Evolutionary conservation across 441 rosid genomes (phyloP).

Genomic region (Breynia disticha): DNA sequence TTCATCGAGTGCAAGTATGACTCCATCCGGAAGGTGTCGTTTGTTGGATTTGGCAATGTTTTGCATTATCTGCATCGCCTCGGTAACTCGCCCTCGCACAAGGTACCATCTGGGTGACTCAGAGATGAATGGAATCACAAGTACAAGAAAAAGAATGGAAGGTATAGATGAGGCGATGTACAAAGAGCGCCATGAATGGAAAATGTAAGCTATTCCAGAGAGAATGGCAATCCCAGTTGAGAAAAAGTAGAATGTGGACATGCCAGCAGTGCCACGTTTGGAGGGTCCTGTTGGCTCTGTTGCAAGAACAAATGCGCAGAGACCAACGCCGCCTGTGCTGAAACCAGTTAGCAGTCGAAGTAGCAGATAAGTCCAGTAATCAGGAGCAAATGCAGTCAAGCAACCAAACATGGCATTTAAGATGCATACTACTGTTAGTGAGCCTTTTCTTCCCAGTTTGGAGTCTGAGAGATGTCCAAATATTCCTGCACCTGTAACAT

Average conservation of each 20-base stretch:
- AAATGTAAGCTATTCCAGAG: conserved; percentile 56
- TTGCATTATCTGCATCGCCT: conserved; percentile 65
- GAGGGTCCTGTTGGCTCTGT: conserved; percentile 79
- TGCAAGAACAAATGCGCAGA: conserved; percentile 73
- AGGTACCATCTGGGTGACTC: conserved; percentile 95
- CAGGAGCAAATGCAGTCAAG: conserved; percentile 60
- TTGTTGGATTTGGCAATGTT: conserved; percentile 52
- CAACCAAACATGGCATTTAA: conserved; percentile 62
- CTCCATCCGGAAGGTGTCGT: conserved; percentile 44
- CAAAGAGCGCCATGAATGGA: conserved; percentile 63
- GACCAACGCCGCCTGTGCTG: conserved; percentile 88
- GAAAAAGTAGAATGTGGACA: conserved; percentile 95
- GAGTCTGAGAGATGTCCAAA: conserved; percentile 94
- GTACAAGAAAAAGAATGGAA: conserved; percentile 50
- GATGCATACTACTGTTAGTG: conserved; percentile 59
- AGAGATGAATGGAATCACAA: conserved; percentile 56
- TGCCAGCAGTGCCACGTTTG: conserved; percentile 78
- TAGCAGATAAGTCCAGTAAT: conserved; percentile 49
- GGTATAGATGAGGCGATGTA: conserved; percentile 70
- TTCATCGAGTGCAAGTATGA: conserved; percentile 55
- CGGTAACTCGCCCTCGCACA: conserved; percentile 51
- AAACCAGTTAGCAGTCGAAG: conserved; percentile 74
- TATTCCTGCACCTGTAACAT: conserved; percentile 73
- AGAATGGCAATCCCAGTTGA: conserved; percentile 65
- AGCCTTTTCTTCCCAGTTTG: conserved; percentile 85